A percentile compares a stretch with the other conserved stretches of the same genome.
phyloP scores from a whole-genome alignment of 768 basidiomycete species.

The Mycena venus region DNA sequence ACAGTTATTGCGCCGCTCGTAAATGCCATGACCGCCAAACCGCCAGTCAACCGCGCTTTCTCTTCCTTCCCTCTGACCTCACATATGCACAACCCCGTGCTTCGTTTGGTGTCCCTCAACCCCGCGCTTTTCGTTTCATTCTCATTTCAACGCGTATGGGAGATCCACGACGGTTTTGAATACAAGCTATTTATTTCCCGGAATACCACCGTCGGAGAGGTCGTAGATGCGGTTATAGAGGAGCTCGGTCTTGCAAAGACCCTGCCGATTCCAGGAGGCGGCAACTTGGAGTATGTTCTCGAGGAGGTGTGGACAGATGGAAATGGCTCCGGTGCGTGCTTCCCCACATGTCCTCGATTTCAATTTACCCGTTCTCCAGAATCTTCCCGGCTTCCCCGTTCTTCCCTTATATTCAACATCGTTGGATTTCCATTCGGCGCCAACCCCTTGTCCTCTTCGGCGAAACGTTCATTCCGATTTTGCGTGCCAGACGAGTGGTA shows the following conservation, averaged over 20 bases:
- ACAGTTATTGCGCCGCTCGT: conserved; percentile 67
- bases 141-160: conserved; percentile 77
- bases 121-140: conserved; percentile 67
- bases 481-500: conserved; percentile 88
- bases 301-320: conserved; percentile 76
- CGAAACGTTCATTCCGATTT: conserved; percentile 66
- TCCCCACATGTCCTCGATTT: background rate
- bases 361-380: conserved; percentile 47
- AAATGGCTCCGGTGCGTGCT: conserved; percentile 65
- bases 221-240: conserved; percentile 63
- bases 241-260: conserved; percentile 80
- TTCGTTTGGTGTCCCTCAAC: conserved; percentile 82
- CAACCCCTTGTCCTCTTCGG: conserved; percentile 57
- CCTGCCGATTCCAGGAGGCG: conserved; percentile 77
- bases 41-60: conserved; percentile 65
- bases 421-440: conserved; percentile 54
- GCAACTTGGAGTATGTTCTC: conserved; percentile 77
- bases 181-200: conserved; percentile 77
- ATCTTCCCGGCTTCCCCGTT: conserved; percentile 58
- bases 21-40: conserved; percentile 51
- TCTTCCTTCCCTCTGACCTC: conserved; percentile 78
- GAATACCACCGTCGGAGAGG: conserved; percentile 66
- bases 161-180: conserved; percentile 80
- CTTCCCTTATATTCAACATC: conserved; percentile 58
- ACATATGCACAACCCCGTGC: conserved; percentile 72